phyloP scores from a whole-genome alignment of 1,139 yeast species.

The Blastobotrys ciferrii region DNA sequence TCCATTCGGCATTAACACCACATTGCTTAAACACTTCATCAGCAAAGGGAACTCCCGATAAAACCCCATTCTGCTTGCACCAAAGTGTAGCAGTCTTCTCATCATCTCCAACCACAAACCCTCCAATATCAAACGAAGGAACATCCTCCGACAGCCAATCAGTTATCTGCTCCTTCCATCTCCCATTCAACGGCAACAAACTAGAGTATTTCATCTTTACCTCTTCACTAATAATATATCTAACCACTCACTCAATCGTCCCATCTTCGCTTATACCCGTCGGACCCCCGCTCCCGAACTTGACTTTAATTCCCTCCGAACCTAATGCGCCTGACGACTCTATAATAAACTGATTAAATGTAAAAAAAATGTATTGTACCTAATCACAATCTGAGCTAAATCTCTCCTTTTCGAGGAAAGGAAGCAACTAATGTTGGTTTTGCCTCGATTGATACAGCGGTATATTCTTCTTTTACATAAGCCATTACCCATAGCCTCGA shows the following conservation, averaged over 20 bases:
- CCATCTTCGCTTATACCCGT: no score
- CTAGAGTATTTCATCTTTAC: constrained; percentile 2
- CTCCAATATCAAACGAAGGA: constrained; percentile 93
- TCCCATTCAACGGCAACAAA: constrained; percentile 11
- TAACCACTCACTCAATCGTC: not conserved
- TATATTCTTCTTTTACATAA: no score
- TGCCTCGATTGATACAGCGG: no score
- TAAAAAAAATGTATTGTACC: no score
- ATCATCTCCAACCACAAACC: constrained; percentile 84
- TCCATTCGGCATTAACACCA: constrained; percentile 69
- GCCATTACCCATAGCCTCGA: no score
- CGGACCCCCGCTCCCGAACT: no score
- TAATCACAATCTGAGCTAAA: no score
- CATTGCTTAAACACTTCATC: constrained; percentile 81
- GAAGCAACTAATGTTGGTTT: no score
- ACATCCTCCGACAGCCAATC: constrained; percentile 82
- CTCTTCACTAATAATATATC: not conserved
- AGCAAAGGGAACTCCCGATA: constrained; percentile 91
- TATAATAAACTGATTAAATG: no score
- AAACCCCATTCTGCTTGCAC: constrained; percentile 76
- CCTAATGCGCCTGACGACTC: no score
- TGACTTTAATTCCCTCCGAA: no score
- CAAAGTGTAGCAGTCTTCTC: constrained; percentile 69
- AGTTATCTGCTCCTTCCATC: constrained; percentile 35
- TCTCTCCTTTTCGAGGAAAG: no score